These are phyloP conservation scores for Citrus hindsii DNA, from an alignment of 345 rosid genomes.

Conservation along the genomic window DNA sequence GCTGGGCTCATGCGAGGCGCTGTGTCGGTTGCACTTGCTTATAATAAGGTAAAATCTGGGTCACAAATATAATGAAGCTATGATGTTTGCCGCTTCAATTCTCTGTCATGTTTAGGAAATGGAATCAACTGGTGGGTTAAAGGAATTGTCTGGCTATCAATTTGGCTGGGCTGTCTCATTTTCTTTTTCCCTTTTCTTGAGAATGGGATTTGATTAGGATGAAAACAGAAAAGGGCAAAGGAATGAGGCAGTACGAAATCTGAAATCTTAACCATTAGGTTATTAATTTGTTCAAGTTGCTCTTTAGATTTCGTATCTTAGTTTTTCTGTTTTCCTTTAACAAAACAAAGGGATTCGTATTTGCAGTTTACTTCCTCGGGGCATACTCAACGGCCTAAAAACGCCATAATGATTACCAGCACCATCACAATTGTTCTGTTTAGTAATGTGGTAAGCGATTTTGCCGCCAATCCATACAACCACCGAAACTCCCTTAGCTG, in stretches of 20 bases:
- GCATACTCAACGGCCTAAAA: conserved; percentile 57
- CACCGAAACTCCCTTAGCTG: too few relatives aligned
- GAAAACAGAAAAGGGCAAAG: neutral
- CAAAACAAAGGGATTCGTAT: neutral
- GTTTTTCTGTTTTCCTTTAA: neutral
- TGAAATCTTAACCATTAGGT: neutral
- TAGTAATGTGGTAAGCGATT: conserved; percentile 67
- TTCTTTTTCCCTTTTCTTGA: neutral
- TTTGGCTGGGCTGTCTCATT: neutral
- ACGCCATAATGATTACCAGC: conserved; percentile 92
- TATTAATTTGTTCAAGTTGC: neutral
- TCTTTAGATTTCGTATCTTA: neutral
- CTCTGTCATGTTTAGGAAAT: neutral
- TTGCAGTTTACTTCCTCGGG: conserved; percentile 77
- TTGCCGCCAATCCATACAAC: too few relatives aligned
- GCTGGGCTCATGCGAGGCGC: conserved; percentile 94
- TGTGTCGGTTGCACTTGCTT: conserved; percentile 87
- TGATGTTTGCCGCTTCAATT: neutral
- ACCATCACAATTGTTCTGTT: conserved; percentile 81
- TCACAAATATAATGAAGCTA: neutral
- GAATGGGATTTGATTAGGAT: neutral
- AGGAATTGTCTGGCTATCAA: neutral
- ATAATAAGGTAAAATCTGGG: conserved; percentile 52
- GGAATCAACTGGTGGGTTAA: neutral
- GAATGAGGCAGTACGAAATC: neutral